Base-by-base conservation (phyloP, 306 rosid species). In the Parietaria judaica region DNA sequence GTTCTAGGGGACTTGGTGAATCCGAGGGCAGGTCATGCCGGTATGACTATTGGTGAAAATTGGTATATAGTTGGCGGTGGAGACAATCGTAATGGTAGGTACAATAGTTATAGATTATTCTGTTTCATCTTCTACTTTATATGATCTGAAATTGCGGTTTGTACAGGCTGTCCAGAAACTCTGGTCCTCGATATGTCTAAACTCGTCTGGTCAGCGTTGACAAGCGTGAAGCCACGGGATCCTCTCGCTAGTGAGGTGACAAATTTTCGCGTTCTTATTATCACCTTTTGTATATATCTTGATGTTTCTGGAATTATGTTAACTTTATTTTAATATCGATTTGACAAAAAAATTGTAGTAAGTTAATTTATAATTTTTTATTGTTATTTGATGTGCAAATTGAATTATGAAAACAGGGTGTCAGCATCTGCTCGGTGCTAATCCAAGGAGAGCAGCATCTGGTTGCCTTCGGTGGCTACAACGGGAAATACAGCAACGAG, bases 11-110 rank as follows among this genome's bases (percentile, higher is more conserved):
- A 88, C 70, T 70, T 84, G 61, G 89, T 81, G 63, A 69, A 84
- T 74, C 86, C 97, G 46, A 81, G 99, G 78, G 99, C 97, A 65
- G 99, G 97, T 55, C 99, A 94, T 78, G 83, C 94, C 71, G 97
- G 99, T 67, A 62, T 82, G 66, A 71, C 83, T 70, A 71, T 94
- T 67, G 86, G 70, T 68, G 95, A 78, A 59, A 73, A 80, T 78
- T 94, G 99, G 97, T 88, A 79, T 78, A 76, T 86, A 61, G 95
- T 86, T 70, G 99, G 99, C 34, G 99, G 99, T 50, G 99, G 99
- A 68, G 97, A 94, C 76, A 94, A 94, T 70, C 81, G 36, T 74
- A 88, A 73, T 76, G 99, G 99, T 88, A 79, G 72, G 73, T 51
- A 55, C 38, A 71, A 51, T 50, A 36, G 11, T 16, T 67, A 51